Base-by-base conservation (phyloP, 139 green algal species). In the Protoeuglena noctilucae region DNA sequence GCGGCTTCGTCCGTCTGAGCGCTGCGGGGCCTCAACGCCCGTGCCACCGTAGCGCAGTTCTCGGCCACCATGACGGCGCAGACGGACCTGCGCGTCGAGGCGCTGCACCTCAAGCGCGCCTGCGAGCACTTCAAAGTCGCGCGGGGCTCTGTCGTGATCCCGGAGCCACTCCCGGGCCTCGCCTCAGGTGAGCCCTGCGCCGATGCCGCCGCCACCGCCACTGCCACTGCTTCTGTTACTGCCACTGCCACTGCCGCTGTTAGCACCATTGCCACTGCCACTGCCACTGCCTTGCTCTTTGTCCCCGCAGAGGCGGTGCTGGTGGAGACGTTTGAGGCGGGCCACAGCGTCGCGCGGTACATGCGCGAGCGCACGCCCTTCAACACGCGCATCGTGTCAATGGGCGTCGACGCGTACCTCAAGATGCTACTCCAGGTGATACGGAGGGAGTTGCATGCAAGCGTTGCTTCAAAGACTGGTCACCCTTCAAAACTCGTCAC, bases 61-160 rank as follows among this genome's bases (percentile, higher is more conserved):
- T n/a, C n/a, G n/a, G n/a, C n/a, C n/a, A 62, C 40, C 24, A 71
- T 71, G 66, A 74, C 66, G 6, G 56, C 68, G 43, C 76, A 87
- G 68, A 71, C 88, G 2, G 84, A 92, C 68, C 66, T 93, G 49
- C 63, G 79, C 0, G 79, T 86, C 48, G 85, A 95, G 73, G 80
- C 82, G 0, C 68, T 57, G n/a, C 78, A 94, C 70, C 60, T 92
- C 27, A 30, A 61, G 21, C 66, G 77, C 29, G 93, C 93, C 57
- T 40, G 50, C 34, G 46, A 54, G 58, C 88, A 93, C 69, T 93
- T 94, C n/a, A n/a, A n/a, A n/a, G n/a, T n/a, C n/a, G n/a, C n/a
- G n/a, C n/a, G n/a, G n/a, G n/a, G n/a, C n/a, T n/a, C n/a, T n/a
- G n/a, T n/a, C n/a, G n/a, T n/a, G n/a, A n/a, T 59, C 53, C 56